phyloP scores from a whole-genome alignment of 2,329 filamentous ascomycete species.

The Monascus ruber region DNA sequence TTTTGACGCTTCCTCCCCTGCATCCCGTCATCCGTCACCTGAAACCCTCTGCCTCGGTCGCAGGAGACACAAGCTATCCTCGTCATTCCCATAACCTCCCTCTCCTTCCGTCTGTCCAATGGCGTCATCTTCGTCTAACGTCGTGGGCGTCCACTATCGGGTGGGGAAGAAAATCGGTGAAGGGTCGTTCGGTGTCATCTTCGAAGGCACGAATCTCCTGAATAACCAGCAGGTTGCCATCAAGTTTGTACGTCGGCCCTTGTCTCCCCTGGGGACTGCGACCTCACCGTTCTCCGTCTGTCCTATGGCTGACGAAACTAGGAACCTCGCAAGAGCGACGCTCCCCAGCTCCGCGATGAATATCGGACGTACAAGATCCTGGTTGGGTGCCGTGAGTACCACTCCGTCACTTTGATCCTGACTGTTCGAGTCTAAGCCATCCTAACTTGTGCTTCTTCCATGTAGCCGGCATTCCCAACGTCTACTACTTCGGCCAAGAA shows the following conservation, averaged over 20 bases:
- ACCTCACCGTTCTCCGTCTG: too few species aligned
- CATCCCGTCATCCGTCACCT: too few species aligned
- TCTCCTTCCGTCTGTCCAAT: conserved; percentile 34
- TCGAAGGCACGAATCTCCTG: conserved; percentile 94
- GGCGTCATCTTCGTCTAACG: conserved; percentile 86
- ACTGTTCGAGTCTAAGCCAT: not conserved
- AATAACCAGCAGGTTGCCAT: conserved; percentile 99
- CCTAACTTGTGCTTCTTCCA: conserved; percentile 15
- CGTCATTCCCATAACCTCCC: conserved; percentile 2
- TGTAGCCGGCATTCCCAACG: conserved; percentile 91
- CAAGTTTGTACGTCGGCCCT: conserved; percentile 69
- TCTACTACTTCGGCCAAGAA: conserved; percentile 98
- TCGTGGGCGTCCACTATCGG: conserved; percentile 96
- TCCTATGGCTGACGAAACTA: conserved; percentile 29
- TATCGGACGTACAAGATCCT: conserved; percentile 99
- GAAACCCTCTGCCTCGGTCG: too few species aligned
- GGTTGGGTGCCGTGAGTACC: conserved; percentile 87
- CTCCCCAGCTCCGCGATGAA: conserved; percentile 92
- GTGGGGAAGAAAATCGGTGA: conserved; percentile 99
- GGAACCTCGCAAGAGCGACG: conserved; percentile 98
- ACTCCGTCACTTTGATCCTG: conserved; percentile 6
- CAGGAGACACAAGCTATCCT: not conserved
- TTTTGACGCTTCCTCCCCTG: too few species aligned
- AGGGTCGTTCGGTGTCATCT: conserved; percentile 96
- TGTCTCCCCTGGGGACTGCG: not conserved